Evolutionary conservation across 345 rosid species (phyloP).

Genomic region (Trapa bicornis): DNA sequence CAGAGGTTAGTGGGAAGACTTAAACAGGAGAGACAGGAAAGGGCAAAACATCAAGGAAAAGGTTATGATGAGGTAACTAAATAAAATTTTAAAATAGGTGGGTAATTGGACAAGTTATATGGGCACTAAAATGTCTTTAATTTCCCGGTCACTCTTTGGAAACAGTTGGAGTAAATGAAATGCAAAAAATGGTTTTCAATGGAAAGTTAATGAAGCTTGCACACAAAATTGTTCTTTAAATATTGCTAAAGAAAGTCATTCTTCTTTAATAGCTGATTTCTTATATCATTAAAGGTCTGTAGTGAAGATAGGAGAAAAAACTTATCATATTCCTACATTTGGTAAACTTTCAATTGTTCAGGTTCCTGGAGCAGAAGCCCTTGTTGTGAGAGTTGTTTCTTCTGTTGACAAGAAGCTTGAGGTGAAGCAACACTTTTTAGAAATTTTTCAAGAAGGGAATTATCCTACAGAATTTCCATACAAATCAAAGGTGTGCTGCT

Average conservation of each 20-base stretch:
- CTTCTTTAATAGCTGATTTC: too few species aligned
- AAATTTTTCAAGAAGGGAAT: constrained; percentile 80
- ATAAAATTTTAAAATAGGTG: not conserved
- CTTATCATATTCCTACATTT: not conserved
- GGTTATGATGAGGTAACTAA: constrained; percentile 72
- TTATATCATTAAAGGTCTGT: not conserved
- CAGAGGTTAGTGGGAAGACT: constrained; percentile 61
- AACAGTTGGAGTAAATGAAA: not conserved
- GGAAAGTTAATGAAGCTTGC: not conserved
- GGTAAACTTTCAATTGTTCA: constrained; percentile 12
- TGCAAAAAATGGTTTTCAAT: constrained; percentile 4
- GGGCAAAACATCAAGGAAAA: constrained; percentile 71
- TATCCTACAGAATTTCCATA: constrained; percentile 85
- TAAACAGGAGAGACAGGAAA: constrained; percentile 68
- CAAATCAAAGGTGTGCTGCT: constrained; percentile 66
- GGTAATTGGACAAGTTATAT: not conserved
- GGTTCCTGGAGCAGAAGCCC: constrained; percentile 93
- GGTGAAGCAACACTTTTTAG: constrained; percentile 92
- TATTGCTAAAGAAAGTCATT: too few species aligned
- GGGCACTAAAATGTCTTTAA: not conserved
- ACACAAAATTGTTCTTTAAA: not conserved
- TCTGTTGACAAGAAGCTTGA: constrained; percentile 98
- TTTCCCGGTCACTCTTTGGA: not conserved
- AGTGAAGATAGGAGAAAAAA: not conserved
- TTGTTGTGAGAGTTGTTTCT: constrained; percentile 93